These are phyloP conservation scores for Fallopia convolvulus DNA, from an alignment of 148 eudicot species.

Conservation along the genomic window DNA sequence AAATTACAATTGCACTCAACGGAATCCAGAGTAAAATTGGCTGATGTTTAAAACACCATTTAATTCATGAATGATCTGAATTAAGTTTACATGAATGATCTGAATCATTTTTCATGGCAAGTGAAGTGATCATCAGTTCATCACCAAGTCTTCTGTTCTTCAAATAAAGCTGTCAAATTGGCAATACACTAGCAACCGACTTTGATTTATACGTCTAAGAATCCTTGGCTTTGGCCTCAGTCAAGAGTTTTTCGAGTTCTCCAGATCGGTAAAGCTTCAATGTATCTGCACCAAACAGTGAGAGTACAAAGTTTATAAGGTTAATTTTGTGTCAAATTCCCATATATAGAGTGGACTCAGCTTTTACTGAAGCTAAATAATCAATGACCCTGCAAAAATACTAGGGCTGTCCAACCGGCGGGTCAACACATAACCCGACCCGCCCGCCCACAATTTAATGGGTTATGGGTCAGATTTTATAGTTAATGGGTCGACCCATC, in stretches of 20 bases:
- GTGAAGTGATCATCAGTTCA: not conserved
- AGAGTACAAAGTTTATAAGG: not conserved
- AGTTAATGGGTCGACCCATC: too few relatives aligned
- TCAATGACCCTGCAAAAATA: too few relatives aligned
- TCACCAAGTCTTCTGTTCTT: slow-evolving; percentile 8
- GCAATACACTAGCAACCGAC: not conserved
- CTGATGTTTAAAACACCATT: not conserved
- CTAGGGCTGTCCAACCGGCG: too few relatives aligned
- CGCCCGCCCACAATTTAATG: too few relatives aligned
- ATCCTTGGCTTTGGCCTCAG: slow-evolving; percentile 48
- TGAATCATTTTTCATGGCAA: not conserved
- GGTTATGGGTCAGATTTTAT: too few relatives aligned
- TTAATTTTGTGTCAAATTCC: not conserved
- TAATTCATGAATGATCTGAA: not conserved
- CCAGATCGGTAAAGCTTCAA: slow-evolving; percentile 39
- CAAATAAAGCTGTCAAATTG: not conserved
- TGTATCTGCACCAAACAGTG: slow-evolving; percentile 5
- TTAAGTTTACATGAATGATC: not conserved
- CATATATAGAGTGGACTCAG: not conserved
- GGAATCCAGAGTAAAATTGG: not conserved
- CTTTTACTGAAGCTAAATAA: not conserved
- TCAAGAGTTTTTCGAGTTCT: slow-evolving; percentile 67
- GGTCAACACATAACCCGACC: too few relatives aligned
- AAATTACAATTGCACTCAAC: not conserved
- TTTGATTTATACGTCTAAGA: slow-evolving; percentile 6